Evolutionary conservation across 2,329 filamentous ascomycete species (phyloP), one percentile per base, ranked within the genome.

Genomic region (Ustulina deusta): DNA sequence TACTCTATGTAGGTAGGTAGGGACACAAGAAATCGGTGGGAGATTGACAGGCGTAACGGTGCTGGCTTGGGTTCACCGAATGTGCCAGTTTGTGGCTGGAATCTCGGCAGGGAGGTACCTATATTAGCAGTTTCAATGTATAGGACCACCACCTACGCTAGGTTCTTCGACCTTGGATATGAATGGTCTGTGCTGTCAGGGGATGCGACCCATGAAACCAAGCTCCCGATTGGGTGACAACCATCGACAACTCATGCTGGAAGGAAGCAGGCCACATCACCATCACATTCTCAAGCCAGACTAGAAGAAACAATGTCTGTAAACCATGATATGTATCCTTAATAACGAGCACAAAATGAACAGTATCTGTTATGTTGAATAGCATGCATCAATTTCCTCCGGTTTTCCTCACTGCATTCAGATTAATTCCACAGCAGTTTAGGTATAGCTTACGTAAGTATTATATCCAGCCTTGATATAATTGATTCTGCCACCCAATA

Each of bases 161-260:
- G 6, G 6, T 29, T 29, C 13, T 13, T 51, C 25, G 15, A 7
- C 15, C 17, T 36, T 40, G 52, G 15, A 27, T 15, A 13, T 44
- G 49, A 20, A 65, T 49, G 55, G 48, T 55, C 62, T 22, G 62
- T 65, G 62, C 55, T 55, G 11, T 29, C 38, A 60, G 36, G 61
- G 40, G 62, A 65, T 48, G 48, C 38, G 61, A 44, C 46, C 48
- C 61, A 46, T 13, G 1, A 44, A 46, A 32, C 36, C 13, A 29
- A 65, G 62, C 25, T 40, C 49, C 46, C 54, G 38, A 61, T 65
- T 65, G 62, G 55, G 22, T 38, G 20, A 29, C 20, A 7, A 25
- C 10, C 13, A 17, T 60, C 55, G 34, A 60, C 62, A 59, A 36
- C 61, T 63, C 46, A 58, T 15, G 11, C 25, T 10, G 36, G 11